Evolutionary conservation across 192 early-diverging fungal species (phyloP), one percentile per base, ranked within the genome.

Genomic region (Coemansia sp.): DNA sequence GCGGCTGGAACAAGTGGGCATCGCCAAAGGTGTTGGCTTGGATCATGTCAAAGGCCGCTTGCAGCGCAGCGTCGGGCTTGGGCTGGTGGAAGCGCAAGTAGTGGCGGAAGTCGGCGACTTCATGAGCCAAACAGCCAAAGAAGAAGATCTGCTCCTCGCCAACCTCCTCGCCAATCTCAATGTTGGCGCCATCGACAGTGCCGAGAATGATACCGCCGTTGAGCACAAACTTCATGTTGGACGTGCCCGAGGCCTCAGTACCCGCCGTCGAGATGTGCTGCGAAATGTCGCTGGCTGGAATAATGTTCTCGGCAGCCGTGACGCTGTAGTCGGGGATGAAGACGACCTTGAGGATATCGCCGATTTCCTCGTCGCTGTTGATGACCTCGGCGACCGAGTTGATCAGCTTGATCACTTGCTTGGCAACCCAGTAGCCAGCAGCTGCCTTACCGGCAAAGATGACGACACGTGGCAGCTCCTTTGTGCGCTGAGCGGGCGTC

Each of bases 201-300:
- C 97, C 97, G 34, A 99, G 84, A 72, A 99, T 99, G 57, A 98
- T 78, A 62, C 97, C 97, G 62, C 97, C 95, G 78, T 99, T 99
- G 44, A 99, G 78, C 48, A 97, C 95, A 85, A 99, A 99, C 85
- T 99, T 98, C 95, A 99, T 99, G 86, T 99, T 99, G 17, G 95
- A 97, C 8, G 97, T 99, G 51, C 97, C 97, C 17, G 95, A 97
- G 17, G 95, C 97, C 79, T 99, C 97, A 10, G 95, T 99, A 60
- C 96, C 97, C 15, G 97, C 97, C 4, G 95, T 98, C 22, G 97
- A 99, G 73, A 99, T 99, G 81, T 99, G 97, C 85, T 99, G 96
- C 47, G 97, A 99, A 62, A 99, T 94, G 82, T 99, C 97, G 65
- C 91, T 95, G 42, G 97, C 97, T 2, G 97, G 97, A 72, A 95